Evolutionary conservation across 768 basidiomycete genomes (phyloP).

Genomic region (Suillus luteus): DNA sequence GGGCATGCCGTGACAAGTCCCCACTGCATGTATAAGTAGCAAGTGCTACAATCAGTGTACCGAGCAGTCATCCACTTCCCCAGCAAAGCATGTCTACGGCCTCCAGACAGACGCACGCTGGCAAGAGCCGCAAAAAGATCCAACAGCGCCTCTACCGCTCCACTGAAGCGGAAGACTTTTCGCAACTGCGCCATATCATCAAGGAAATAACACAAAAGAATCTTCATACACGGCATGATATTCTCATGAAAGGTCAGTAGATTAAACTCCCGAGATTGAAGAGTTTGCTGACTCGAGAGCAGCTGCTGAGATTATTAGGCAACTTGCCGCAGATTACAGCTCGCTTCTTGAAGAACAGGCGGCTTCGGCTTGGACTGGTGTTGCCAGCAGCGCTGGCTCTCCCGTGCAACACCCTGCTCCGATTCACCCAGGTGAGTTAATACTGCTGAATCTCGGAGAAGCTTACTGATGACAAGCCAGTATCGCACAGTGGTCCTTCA

Average conservation of each 20-base stretch:
- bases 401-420: not conserved
- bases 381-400: not conserved
- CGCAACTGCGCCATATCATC: not conserved
- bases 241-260: not conserved
- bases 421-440: not conserved
- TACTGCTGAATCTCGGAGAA: not conserved
- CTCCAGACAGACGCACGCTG: too few relatives aligned
- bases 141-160: not conserved
- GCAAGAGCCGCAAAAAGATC: not conserved
- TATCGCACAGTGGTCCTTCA: not conserved
- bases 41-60: not conserved
- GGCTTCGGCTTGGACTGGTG: not conserved
- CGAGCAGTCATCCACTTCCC: not conserved
- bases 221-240: not conserved
- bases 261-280: not conserved
- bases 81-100: not conserved
- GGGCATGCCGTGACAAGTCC: not conserved
- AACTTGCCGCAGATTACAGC: not conserved
- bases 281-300: not conserved
- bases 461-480: not conserved
- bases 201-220: not conserved
- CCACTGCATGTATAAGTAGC: not conserved
- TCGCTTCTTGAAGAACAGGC: not conserved
- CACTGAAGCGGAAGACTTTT: constrained; percentile 3
- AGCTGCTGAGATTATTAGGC: constrained; percentile 1